Conservation (phyloP, 805 yeast species). For the Saccharomycopsis javanensis region DNA sequence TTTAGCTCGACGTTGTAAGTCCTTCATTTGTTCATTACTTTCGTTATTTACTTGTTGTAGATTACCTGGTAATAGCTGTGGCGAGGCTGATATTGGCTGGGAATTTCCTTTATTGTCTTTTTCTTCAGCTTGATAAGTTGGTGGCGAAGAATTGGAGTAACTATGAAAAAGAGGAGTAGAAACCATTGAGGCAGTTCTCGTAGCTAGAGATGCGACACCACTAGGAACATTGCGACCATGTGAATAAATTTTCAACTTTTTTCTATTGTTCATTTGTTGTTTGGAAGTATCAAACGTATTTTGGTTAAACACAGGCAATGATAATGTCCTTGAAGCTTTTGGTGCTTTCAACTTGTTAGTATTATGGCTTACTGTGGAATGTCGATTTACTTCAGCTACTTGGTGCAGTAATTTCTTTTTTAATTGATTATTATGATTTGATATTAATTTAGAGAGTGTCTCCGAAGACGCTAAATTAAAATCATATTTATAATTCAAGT, state of each 20-base stretch:
- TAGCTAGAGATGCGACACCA: background rate
- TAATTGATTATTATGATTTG: background rate
- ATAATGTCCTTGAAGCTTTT: constrained; percentile 17
- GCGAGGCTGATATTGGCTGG: background rate
- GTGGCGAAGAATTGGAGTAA: background rate
- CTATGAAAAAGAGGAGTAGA: background rate
- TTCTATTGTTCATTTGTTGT: background rate
- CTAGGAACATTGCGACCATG: background rate
- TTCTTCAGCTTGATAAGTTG: background rate
- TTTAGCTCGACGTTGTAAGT: background rate
- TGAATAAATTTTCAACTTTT: background rate
- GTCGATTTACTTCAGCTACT: background rate
- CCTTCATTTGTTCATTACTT: background rate
- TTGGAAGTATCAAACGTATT: background rate
- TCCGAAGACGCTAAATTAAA: background rate
- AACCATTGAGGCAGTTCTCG: background rate
- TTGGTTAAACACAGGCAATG: constrained; percentile 12
- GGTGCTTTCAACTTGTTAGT: constrained; percentile 7
- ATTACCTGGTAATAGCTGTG: background rate
- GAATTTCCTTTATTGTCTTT: background rate
- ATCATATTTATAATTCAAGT: constrained; percentile 2
- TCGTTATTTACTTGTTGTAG: background rate
- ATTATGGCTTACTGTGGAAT: background rate
- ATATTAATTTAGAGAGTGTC: background rate
- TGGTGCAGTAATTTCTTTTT: background rate